Evolutionary conservation across 495 filamentous ascomycete genomes (phyloP).

Genomic region (Hyaloscypha bicolor): DNA sequence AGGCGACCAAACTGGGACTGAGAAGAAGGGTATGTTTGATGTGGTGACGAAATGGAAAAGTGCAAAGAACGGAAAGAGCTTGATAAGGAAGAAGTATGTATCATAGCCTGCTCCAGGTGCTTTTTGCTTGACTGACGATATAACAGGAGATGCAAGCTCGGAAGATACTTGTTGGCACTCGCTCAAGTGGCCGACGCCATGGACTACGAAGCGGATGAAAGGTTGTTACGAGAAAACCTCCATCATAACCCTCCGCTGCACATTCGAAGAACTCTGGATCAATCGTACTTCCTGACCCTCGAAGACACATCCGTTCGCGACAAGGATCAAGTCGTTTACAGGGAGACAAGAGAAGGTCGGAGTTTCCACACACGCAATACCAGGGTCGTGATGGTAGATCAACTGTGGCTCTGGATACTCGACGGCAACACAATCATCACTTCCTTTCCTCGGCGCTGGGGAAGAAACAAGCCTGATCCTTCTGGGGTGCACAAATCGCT

Average conservation of each 20-base stretch:
- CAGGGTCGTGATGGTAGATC: slow-evolving; percentile 75
- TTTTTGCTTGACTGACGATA: neutral
- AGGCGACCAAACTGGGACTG: neutral
- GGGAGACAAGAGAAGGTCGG: slow-evolving; percentile 39
- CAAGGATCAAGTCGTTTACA: slow-evolving; percentile 69
- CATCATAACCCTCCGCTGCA: slow-evolving; percentile 60
- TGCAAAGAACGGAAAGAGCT: neutral
- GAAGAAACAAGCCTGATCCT: slow-evolving; percentile 66
- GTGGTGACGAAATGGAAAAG: slow-evolving; percentile 1
- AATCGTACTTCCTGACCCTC: slow-evolving; percentile 67
- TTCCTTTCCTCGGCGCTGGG: slow-evolving; percentile 67
- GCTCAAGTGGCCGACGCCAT: slow-evolving; percentile 44
- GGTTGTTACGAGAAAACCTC: slow-evolving; percentile 61
- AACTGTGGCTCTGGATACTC: slow-evolving; percentile 75
- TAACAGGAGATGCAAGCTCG: slow-evolving; percentile 9
- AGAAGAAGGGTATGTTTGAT: neutral
- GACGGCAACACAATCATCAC: slow-evolving; percentile 67
- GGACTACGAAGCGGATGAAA: slow-evolving; percentile 52
- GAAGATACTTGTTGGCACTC: slow-evolving; percentile 37
- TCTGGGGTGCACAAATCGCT: slow-evolving; percentile 67
- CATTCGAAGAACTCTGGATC: slow-evolving; percentile 69
- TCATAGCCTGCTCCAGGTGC: too few species aligned
- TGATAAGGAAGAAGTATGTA: slow-evolving; percentile 5
- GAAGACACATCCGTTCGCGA: slow-evolving; percentile 61
- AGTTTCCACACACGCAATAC: slow-evolving; percentile 28